These are phyloP conservation scores for Rhizopus microsporus DNA, from an alignment of 371 early-diverging fungal species.

Conservation along the genomic window DNA sequence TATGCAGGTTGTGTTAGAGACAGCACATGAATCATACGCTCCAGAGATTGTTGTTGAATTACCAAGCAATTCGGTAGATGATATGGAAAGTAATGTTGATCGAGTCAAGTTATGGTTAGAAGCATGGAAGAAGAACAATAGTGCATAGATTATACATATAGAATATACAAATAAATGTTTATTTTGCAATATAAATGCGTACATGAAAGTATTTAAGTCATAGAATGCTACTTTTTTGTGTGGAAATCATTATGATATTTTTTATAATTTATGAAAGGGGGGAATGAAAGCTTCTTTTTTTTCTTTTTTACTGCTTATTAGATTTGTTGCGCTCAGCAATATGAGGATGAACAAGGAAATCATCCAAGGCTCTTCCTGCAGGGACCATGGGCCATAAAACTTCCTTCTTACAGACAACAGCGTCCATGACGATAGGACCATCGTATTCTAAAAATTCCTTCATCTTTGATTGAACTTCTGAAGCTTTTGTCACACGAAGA, in stretches of 20 bases:
- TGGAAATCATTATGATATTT: background rate
- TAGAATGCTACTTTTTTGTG: background rate
- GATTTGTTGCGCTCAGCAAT: conserved; percentile 24
- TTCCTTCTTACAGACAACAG: conserved; percentile 86
- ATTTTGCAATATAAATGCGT: background rate
- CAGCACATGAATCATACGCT: conserved; percentile 84
- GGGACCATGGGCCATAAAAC: conserved; percentile 98
- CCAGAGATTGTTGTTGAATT: conserved; percentile 83
- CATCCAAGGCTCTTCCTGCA: conserved; percentile 90
- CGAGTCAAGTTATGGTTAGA: conserved; percentile 74
- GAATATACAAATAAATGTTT: background rate
- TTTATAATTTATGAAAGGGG: background rate
- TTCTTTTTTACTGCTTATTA: background rate
- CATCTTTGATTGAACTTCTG: conserved; percentile 88
- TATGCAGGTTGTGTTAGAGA: conserved; percentile 95
- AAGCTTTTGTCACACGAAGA: conserved; percentile 76
- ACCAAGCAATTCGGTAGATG: conserved; percentile 75
- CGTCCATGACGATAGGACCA: conserved; percentile 92
- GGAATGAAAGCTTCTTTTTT: background rate
- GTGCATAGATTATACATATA: background rate
- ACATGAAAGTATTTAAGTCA: background rate
- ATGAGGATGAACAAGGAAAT: conserved; percentile 68
- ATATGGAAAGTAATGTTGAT: conserved; percentile 90
- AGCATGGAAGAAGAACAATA: conserved; percentile 40
- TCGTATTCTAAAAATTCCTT: conserved; percentile 83